Base-by-base conservation (phyloP, 768 basidiomycete species). In the Suillus tomentosus region DNA sequence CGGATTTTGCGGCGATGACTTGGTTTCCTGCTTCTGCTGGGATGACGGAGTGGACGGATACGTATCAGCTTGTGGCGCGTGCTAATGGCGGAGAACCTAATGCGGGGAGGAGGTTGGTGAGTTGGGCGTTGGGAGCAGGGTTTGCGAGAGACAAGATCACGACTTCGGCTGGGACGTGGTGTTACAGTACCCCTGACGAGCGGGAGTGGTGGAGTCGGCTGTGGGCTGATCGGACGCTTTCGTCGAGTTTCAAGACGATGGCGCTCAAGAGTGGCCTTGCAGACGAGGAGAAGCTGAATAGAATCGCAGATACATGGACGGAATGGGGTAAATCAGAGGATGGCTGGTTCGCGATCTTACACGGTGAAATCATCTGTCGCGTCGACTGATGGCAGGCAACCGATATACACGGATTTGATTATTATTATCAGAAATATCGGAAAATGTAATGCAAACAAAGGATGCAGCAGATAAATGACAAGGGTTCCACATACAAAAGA, bases 101-200 rank as follows among this genome's bases (percentile, higher is more conserved):
- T 36, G 76, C 79, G 0, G 82, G 79, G 0, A 73, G 82, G 5
- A 69, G 72, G 31, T 60, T 82, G 31, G 72, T 78, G 39, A 70
- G 68, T 22, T 81, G 78, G 77, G 79, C 79, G 22, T 69, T 75
- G 39, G 27, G 67, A 54, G 81, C 79, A 1, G 81, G 80, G 11
- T 77, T 79, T 43, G 60, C 68, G 9, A 60, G 71, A 4, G 63
- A 60, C 1, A 64, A 69, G 15, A 73, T 82, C 31, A 71, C 69
- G 1, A 63, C 71, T 54, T 72, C 71, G 10, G 74, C 69, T 0
- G 74, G 79, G 3, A 71, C 74, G 34, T 78, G 74, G 79, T 79
- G 78, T 68, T 81, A 66, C 67, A 74, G 71, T 59, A 75, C 73
- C 0, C 61, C 71, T 0, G 78, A 78, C 62, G 79, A 82, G 40